phyloP scores from a whole-genome alignment of 1,139 yeast genomes.

The Chernovozyma aurita region DNA sequence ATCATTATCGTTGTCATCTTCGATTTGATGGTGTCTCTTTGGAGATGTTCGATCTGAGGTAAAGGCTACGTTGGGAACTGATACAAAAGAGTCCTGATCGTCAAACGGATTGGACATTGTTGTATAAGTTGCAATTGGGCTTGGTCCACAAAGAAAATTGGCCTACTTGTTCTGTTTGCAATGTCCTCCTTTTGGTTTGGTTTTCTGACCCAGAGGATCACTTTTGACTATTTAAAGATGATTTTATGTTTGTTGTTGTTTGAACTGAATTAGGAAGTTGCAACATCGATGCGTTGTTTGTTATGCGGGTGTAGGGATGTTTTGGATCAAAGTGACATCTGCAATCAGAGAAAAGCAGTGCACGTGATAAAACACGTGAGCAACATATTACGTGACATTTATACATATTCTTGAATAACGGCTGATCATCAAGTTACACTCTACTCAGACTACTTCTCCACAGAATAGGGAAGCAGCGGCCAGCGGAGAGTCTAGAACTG shows the following conservation, averaged over 20 bases:
- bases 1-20: conserved; percentile 18
- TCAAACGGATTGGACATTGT: conserved; percentile 32
- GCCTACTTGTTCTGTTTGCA: neutral
- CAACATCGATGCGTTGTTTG: too few relatives aligned
- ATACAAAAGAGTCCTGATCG: conserved; percentile 29
- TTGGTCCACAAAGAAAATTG: too few relatives aligned
- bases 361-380: neutral
- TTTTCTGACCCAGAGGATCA: neutral
- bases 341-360: neutral
- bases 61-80: conserved; percentile 39
- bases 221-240: neutral
- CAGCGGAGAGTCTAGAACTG: neutral
- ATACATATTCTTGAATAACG: too few relatives aligned
- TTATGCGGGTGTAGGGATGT: too few relatives aligned
- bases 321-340: too few relatives aligned
- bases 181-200: neutral
- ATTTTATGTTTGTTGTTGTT: conserved; percentile 5
- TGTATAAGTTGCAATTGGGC: too few relatives aligned
- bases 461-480: neutral
- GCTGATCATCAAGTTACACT: neutral
- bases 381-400: neutral
- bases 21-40: conserved; percentile 28
- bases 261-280: conserved; percentile 6
- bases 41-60: conserved; percentile 38
- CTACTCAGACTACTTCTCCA: neutral